A percentile compares a stretch with the other conserved stretches of the same genome.
phyloP scores from a whole-genome alignment of 306 rosid species.

The Ziziphus jujuba region DNA sequence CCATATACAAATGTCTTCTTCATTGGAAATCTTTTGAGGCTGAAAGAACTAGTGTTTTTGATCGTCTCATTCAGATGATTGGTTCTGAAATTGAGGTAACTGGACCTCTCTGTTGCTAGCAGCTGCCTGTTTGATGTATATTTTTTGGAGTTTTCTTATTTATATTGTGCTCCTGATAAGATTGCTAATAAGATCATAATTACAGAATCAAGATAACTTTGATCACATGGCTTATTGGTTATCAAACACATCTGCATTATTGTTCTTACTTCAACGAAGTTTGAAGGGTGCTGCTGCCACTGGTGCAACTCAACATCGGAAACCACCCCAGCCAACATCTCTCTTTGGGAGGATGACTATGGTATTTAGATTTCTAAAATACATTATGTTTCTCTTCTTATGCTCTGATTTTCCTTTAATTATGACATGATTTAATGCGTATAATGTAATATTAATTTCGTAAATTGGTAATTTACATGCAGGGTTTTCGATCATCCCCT shows the following conservation, averaged over 20 bases:
- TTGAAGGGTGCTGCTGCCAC: slow-evolving; percentile 71
- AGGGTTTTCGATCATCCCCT: slow-evolving; percentile 98
- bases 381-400: not conserved
- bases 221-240: slow-evolving; percentile 98
- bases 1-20: slow-evolving; percentile 95
- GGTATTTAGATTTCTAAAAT: slow-evolving; percentile 45
- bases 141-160: not conserved
- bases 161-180: not conserved
- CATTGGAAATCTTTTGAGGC: slow-evolving; percentile 99
- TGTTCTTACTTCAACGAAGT: slow-evolving; percentile 91
- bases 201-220: slow-evolving; percentile 92
- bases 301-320: slow-evolving; percentile 61
- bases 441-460: slow-evolving; percentile 5
- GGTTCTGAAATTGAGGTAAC: slow-evolving; percentile 97
- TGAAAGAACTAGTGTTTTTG: slow-evolving; percentile 98
- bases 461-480: slow-evolving; percentile 33
- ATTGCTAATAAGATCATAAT: slow-evolving; percentile 4
- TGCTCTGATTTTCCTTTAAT: slow-evolving; percentile 1
- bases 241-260: slow-evolving; percentile 83
- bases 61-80: slow-evolving; percentile 98
- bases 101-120: slow-evolving; percentile 2
- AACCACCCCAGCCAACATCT: slow-evolving; percentile 85
- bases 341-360: slow-evolving; percentile 98
- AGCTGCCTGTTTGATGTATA: not conserved
- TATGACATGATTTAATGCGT: not conserved